Evolutionary conservation across 768 basidiomycete genomes (phyloP).

Genomic region (Flagelloscypha sp.): DNA sequence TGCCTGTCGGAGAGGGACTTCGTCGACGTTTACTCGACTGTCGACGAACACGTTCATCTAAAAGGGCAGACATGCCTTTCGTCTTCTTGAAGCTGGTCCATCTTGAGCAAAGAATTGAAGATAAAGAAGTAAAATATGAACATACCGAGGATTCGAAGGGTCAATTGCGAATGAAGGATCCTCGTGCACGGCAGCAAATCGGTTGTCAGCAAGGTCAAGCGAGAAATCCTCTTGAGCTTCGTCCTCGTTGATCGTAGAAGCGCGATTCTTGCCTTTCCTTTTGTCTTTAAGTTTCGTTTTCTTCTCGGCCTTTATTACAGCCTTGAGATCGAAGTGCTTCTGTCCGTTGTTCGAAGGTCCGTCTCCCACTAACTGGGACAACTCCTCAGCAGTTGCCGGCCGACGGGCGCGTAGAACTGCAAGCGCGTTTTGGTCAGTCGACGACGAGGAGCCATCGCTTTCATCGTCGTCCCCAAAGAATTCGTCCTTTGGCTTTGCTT

Average conservation of each 20-base stretch:
- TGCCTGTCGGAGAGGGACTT: slow-evolving; percentile 2
- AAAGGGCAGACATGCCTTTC: slow-evolving; percentile 76
- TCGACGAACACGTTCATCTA: slow-evolving; percentile 74
- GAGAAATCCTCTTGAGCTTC: slow-evolving; percentile 77
- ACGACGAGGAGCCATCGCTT: slow-evolving; percentile 21
- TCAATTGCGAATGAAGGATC: slow-evolving; percentile 93
- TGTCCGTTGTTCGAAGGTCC: slow-evolving; percentile 47
- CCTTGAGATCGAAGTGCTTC: slow-evolving; percentile 85
- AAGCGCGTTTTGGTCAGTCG: slow-evolving; percentile 5
- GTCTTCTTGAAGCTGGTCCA: slow-evolving; percentile 80
- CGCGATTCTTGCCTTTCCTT: slow-evolving; percentile 34
- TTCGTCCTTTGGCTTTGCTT: slow-evolving; percentile 42
- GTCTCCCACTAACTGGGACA: slow-evolving; percentile 52
- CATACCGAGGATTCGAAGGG: slow-evolving; percentile 90
- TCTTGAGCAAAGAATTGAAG: slow-evolving; percentile 5
- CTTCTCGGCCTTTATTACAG: slow-evolving; percentile 84
- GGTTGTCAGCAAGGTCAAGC: slow-evolving; percentile 78
- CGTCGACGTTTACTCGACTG: slow-evolving; percentile 32
- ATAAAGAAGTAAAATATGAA: slow-evolving; percentile 11
- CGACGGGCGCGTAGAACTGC: no score
- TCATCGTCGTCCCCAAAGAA: slow-evolving; percentile 60
- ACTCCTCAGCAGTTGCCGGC: slow-evolving; percentile 53
- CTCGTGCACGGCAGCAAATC: slow-evolving; percentile 83
- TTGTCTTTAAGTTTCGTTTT: slow-evolving; percentile 28
- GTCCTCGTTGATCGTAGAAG: slow-evolving; percentile 34